phyloP scores from a whole-genome alignment of 2,329 filamentous ascomycete species.

The Aspergillus pseudonomiae region DNA sequence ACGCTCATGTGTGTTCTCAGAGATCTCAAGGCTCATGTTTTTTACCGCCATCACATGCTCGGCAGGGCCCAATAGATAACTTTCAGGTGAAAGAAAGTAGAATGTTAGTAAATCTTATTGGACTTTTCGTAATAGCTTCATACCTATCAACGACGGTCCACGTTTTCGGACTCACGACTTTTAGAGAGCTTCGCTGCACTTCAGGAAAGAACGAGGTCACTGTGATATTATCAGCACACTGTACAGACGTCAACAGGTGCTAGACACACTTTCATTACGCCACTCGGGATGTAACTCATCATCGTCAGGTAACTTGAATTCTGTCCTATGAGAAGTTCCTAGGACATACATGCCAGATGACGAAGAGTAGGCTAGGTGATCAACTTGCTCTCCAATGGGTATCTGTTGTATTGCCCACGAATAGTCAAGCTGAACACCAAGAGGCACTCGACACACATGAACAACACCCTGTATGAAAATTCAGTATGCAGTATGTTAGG shows the following conservation, averaged over 20 bases:
- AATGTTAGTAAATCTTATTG: slow-evolving; percentile 12
- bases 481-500: slow-evolving; percentile 15
- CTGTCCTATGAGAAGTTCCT: slow-evolving; percentile 67
- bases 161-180: slow-evolving; percentile 75
- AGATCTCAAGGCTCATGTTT: slow-evolving; percentile 82
- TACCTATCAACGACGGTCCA: slow-evolving; percentile 77
- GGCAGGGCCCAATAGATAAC: slow-evolving; percentile 68
- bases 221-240: slow-evolving; percentile 26
- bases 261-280: slow-evolving; percentile 65
- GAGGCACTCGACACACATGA: slow-evolving; percentile 72
- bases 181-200: slow-evolving; percentile 71
- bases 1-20: slow-evolving; percentile 85
- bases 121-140: slow-evolving; percentile 12
- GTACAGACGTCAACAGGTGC: neutral
- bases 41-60: slow-evolving; percentile 83
- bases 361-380: slow-evolving; percentile 75
- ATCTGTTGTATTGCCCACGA: slow-evolving; percentile 77
- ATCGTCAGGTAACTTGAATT: slow-evolving; percentile 83
- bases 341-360: slow-evolving; percentile 75
- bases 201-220: slow-evolving; percentile 65
- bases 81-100: slow-evolving; percentile 21
- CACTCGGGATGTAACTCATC: slow-evolving; percentile 83
- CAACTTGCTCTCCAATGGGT: slow-evolving; percentile 68
- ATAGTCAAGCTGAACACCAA: slow-evolving; percentile 70
- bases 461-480: slow-evolving; percentile 60